A percentile compares a stretch with the other conserved stretches of the same genome.
Evolutionary conservation across 2,329 filamentous ascomycete genomes (phyloP).

Genomic region (Rachicladosporium sp.): DNA sequence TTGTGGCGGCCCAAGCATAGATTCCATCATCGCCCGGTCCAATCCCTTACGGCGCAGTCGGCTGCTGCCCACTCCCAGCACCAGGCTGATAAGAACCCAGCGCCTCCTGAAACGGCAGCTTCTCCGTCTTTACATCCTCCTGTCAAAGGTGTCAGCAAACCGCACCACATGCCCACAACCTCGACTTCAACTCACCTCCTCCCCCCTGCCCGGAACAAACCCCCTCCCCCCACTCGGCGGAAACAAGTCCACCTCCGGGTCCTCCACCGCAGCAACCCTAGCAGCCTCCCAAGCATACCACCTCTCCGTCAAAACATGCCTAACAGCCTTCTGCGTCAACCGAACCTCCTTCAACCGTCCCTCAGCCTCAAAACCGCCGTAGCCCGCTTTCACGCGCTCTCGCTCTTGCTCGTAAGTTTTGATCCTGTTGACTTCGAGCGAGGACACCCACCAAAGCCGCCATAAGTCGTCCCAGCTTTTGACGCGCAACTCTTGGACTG

Average conservation of each 20-base stretch:
- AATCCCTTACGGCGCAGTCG: too few species aligned
- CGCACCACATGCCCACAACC: too few species aligned
- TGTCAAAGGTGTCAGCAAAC: too few species aligned
- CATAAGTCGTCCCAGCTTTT: slow-evolving; percentile 95
- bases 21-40: too few species aligned
- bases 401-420: slow-evolving; percentile 65
- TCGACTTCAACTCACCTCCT: slow-evolving; percentile 4
- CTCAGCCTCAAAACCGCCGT: slow-evolving; percentile 57
- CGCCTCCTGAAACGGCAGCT: too few species aligned
- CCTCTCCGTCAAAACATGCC: slow-evolving; percentile 73
- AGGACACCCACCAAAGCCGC: slow-evolving; percentile 84
- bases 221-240: too few species aligned
- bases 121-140: too few species aligned
- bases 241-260: slow-evolving; percentile 54
- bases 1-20: too few species aligned
- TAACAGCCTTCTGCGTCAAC: slow-evolving; percentile 67
- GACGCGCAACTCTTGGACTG: slow-evolving; percentile 66
- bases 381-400: slow-evolving; percentile 53
- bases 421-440: slow-evolving; percentile 80
- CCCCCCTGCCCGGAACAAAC: slow-evolving; percentile 4
- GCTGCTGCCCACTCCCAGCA: too few species aligned
- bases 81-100: too few species aligned
- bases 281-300: slow-evolving; percentile 82
- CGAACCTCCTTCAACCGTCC: slow-evolving; percentile 55
- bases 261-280: slow-evolving; percentile 48